A percentile compares a stretch with the other conserved stretches of the same genome.
phyloP scores from a whole-genome alignment of 441 rosid species.

The Populus tomentosa region DNA sequence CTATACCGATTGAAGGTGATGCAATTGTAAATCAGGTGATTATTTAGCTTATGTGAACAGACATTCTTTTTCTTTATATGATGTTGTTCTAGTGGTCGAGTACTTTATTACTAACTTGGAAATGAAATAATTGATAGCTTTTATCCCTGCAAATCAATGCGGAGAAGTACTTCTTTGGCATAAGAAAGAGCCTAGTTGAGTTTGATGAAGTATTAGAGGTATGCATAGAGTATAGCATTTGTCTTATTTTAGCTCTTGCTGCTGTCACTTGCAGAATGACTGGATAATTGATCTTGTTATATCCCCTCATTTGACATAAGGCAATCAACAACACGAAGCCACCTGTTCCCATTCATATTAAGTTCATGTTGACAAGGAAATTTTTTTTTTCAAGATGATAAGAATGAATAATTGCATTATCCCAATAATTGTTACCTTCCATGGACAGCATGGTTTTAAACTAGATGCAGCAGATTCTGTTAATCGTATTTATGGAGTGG shows the following conservation, averaged over 20 bases:
- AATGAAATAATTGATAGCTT: constrained; percentile 49
- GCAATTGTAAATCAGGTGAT: constrained; percentile 80
- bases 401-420: neutral
- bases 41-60: constrained; percentile 8
- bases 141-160: constrained; percentile 80
- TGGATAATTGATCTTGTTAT: neutral
- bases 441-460: neutral
- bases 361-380: neutral
- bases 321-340: neutral
- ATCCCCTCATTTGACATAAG: neutral
- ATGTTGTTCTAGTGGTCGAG: neutral
- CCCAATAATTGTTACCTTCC: neutral
- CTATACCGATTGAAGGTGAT: constrained; percentile 85
- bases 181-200: constrained; percentile 94
- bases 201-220: constrained; percentile 99
- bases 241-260: constrained; percentile 2
- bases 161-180: constrained; percentile 90
- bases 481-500: constrained; percentile 4
- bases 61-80: constrained; percentile 2
- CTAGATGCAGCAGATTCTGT: neutral
- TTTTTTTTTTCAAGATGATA: neutral
- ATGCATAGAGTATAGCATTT: constrained; percentile 18
- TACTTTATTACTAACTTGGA: constrained; percentile 22
- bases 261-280: neutral
- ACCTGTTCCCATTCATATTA: neutral